Conservation (phyloP, 2,329 filamentous ascomycete genomes). For the Cladosporium sp. region DNA sequence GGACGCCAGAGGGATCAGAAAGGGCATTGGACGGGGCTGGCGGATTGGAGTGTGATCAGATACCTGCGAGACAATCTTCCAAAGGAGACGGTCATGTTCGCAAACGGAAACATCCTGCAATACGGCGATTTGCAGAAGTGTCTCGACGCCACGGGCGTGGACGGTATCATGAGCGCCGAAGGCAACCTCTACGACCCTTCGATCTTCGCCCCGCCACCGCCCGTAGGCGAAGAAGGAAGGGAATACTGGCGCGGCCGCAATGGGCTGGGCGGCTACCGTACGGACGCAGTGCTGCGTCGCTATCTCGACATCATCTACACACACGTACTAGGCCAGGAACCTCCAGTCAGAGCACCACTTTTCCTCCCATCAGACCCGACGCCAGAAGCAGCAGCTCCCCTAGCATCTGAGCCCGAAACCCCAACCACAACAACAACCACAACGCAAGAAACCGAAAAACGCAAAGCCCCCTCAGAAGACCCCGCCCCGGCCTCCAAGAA, state of each 20-base stretch:
- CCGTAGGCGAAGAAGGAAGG: slow-evolving; percentile 60
- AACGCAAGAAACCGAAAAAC: slow-evolving; percentile 15
- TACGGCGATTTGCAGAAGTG: slow-evolving; percentile 73
- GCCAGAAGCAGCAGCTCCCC: slow-evolving; percentile 30
- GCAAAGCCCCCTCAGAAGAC: slow-evolving; percentile 23
- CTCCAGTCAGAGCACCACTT: slow-evolving; percentile 65
- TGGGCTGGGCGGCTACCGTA: slow-evolving; percentile 77
- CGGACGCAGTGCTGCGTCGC: slow-evolving; percentile 80
- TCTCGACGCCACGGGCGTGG: slow-evolving; percentile 77
- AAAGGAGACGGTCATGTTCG: slow-evolving; percentile 86
- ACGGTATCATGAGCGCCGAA: slow-evolving; percentile 94
- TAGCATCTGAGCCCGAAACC: slow-evolving; percentile 6
- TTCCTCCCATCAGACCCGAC: slow-evolving; percentile 60
- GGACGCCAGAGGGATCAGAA: slow-evolving; percentile 88
- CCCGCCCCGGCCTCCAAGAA: slow-evolving; percentile 45
- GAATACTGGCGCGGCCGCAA: slow-evolving; percentile 84
- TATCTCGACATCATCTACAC: slow-evolving; percentile 89
- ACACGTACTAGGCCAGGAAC: slow-evolving; percentile 63
- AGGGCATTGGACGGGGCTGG: slow-evolving; percentile 87
- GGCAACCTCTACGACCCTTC: slow-evolving; percentile 89
- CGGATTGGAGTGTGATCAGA: slow-evolving; percentile 83
- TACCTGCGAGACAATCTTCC: slow-evolving; percentile 81
- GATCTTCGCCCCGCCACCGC: slow-evolving; percentile 71
- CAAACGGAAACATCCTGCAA: slow-evolving; percentile 90
- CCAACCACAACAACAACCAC: not conserved